Evolutionary conservation across 1,284 basidiomycete species (phyloP).

Genomic region (Mycena sp.): DNA sequence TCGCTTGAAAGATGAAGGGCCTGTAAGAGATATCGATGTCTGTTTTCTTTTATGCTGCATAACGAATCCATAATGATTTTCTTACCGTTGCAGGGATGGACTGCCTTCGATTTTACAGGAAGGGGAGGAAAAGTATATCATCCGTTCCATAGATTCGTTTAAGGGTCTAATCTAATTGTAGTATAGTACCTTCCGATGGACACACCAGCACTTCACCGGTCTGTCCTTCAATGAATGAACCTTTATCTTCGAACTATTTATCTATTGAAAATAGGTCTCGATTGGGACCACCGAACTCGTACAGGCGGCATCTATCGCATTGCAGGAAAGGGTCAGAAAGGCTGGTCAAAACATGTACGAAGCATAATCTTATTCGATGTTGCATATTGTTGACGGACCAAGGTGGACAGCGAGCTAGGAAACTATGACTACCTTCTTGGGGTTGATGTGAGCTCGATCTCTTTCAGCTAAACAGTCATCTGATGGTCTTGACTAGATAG

Average conservation of each 20-base stretch:
- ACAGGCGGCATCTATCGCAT: slow-evolving; percentile 74
- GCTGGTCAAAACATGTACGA: slow-evolving; percentile 59
- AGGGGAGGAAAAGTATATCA: slow-evolving; percentile 72
- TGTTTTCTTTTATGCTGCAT: slow-evolving; percentile 19
- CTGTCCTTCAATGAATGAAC: slow-evolving; percentile 17
- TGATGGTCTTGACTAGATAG: slow-evolving; percentile 64
- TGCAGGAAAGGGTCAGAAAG: slow-evolving; percentile 60
- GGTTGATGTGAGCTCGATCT: slow-evolving; percentile 58
- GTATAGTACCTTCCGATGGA: slow-evolving; percentile 80
- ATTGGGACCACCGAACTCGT: slow-evolving; percentile 82
- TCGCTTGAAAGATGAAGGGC: slow-evolving; percentile 66
- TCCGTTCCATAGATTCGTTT: background rate
- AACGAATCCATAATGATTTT: background rate
- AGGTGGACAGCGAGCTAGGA: slow-evolving; percentile 75
- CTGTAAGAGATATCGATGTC: slow-evolving; percentile 78
- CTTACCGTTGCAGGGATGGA: slow-evolving; percentile 73
- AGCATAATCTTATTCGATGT: background rate
- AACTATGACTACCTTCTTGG: slow-evolving; percentile 88
- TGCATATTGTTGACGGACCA: background rate
- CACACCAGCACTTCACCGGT: slow-evolving; percentile 79
- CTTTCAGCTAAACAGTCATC: background rate
- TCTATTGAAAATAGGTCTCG: slow-evolving; percentile 63
- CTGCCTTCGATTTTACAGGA: slow-evolving; percentile 84
- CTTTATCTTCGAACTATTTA: background rate
- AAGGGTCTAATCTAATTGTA: slow-evolving; percentile 39